phyloP scores from a whole-genome alignment of 2,329 filamentous ascomycete genomes.

The Tolypocladium album region DNA sequence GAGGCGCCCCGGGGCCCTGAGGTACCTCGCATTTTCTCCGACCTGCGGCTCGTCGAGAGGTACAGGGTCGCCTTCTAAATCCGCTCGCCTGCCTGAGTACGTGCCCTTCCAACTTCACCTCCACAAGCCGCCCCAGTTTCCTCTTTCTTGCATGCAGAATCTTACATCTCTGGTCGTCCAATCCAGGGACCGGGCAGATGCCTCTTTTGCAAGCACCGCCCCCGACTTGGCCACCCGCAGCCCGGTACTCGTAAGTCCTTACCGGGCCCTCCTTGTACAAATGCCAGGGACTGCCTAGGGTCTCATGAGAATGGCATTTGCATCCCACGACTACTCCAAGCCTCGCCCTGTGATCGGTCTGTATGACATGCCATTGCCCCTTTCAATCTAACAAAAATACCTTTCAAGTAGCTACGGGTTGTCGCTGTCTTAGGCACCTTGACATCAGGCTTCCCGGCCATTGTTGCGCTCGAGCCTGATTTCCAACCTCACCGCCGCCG shows the following conservation, averaged over 20 bases:
- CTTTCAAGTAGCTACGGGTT: not conserved
- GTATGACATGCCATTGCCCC: not conserved
- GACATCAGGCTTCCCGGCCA: not conserved
- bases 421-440: not conserved
- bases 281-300: not conserved
- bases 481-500: not conserved
- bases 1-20: too few species aligned
- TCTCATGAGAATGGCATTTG: not conserved
- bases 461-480: not conserved
- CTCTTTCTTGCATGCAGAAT: not conserved
- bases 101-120: not conserved
- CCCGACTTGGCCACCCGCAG: not conserved
- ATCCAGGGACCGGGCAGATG: not conserved
- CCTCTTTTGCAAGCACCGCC: not conserved
- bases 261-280: not conserved
- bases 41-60: not conserved
- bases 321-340: not conserved
- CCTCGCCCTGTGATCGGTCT: not conserved
- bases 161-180: not conserved
- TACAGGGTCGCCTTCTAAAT: not conserved
- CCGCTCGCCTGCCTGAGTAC: not conserved
- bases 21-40: not conserved
- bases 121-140: not conserved
- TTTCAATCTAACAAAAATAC: not conserved
- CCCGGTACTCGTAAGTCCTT: not conserved